Evolutionary conservation across 192 early-diverging fungal genomes (phyloP).

Genomic region (Borealophlyctis nickersoniae): DNA sequence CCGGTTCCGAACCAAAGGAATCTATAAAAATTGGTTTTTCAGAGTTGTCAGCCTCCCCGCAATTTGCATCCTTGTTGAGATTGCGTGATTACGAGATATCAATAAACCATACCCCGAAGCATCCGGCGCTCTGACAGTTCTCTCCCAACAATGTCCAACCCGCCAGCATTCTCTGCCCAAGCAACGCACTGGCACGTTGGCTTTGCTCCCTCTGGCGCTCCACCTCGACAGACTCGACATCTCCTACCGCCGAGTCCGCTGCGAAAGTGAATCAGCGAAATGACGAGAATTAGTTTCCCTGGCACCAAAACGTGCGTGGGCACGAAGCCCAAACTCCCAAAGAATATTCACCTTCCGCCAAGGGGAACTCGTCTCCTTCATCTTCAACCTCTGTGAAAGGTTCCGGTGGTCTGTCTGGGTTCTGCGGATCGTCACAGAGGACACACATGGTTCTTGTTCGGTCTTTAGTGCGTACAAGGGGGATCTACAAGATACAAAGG

Average conservation of each 20-base stretch:
- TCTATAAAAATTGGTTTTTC: constrained; percentile 1
- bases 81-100: neutral
- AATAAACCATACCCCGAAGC: neutral
- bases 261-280: too few relatives aligned
- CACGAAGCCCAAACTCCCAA: too few relatives aligned
- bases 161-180: constrained; percentile 28
- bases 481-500: constrained; percentile 13
- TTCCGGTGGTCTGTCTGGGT: constrained; percentile 14
- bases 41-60: neutral
- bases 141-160: constrained; percentile 32
- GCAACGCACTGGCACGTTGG: constrained; percentile 15
- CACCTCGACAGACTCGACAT: constrained; percentile 2
- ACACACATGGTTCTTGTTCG: constrained; percentile 16
- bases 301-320: too few relatives aligned
- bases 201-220: constrained; percentile 8
- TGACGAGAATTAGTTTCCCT: too few relatives aligned
- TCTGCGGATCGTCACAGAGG: constrained; percentile 27
- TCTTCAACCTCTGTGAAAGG: too few relatives aligned
- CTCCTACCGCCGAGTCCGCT: neutral
- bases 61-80: neutral
- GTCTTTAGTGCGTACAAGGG: constrained; percentile 21
- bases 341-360: too few relatives aligned
- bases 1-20: constrained; percentile 26
- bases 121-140: neutral
- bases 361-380: too few relatives aligned